phyloP scores from a whole-genome alignment of 1,284 basidiomycete genomes.

The Pterulicium gracile region DNA sequence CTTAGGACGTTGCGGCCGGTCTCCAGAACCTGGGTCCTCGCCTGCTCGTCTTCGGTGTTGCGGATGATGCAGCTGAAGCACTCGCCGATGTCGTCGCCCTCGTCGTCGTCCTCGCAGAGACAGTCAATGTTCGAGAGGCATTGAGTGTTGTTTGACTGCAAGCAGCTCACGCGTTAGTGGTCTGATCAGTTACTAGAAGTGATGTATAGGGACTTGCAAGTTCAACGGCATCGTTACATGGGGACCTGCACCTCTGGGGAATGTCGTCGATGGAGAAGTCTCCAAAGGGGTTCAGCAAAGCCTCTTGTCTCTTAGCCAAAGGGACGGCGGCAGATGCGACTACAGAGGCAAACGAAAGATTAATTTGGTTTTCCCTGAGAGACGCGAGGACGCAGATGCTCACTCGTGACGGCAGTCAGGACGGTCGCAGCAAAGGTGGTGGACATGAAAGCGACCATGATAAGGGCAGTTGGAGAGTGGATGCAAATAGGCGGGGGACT shows the following conservation, averaged over 20 bases:
- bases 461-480: too few relatives aligned
- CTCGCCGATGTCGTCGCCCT: neutral
- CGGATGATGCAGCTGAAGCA: neutral
- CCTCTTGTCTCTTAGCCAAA: neutral
- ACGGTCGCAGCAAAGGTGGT: too few relatives aligned
- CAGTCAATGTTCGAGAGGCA: neutral
- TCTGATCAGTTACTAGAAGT: neutral
- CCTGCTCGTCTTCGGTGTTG: too few relatives aligned
- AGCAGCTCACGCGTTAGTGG: neutral
- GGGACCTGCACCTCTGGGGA: neutral
- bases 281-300: too few relatives aligned
- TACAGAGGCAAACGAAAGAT: too few relatives aligned
- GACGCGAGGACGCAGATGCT: neutral
- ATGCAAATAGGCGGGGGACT: too few relatives aligned
- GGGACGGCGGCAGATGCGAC: neutral
- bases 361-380: too few relatives aligned
- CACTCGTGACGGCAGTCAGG: neutral
- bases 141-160: neutral
- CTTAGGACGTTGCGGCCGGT: too few relatives aligned
- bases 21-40: too few relatives aligned
- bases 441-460: too few relatives aligned
- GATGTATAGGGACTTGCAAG: neutral
- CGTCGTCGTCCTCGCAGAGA: neutral
- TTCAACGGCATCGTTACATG: neutral
- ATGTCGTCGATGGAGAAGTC: neutral